phyloP scores from a whole-genome alignment of 352 stramenopile species.

The Pythium myriotylum region DNA sequence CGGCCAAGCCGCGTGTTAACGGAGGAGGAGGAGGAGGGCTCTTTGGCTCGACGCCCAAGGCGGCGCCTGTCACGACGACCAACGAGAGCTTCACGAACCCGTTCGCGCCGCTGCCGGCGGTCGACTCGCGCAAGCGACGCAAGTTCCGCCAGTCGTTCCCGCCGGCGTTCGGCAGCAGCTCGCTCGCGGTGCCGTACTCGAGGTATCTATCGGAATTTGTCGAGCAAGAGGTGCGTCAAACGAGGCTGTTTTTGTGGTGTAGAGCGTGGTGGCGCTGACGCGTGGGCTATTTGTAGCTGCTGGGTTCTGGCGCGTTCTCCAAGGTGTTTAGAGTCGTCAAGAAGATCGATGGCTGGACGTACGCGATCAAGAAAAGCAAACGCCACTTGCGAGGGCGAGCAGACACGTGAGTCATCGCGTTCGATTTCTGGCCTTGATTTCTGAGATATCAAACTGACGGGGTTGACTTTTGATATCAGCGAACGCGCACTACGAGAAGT shows the following conservation, averaged over 20 bases:
- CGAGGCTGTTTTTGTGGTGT: too few species aligned
- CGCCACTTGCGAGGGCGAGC: constrained; percentile 78
- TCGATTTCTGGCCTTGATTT: not conserved
- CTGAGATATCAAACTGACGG: not conserved
- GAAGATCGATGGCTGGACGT: constrained; percentile 86
- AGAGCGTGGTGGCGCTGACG: too few species aligned
- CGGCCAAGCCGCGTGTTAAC: constrained; percentile 10
- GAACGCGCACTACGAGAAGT: constrained; percentile 82
- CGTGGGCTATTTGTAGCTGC: constrained; percentile 35
- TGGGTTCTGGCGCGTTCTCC: constrained; percentile 86
- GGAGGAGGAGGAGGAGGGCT: not conserved
- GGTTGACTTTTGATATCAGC: constrained; percentile 28
- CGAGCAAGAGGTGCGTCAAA: constrained; percentile 58
- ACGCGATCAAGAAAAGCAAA: constrained; percentile 89
- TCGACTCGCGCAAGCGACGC: constrained; percentile 62
- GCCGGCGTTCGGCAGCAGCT: constrained; percentile 35
- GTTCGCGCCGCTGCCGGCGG: constrained; percentile 58
- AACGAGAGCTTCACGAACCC: constrained; percentile 70
- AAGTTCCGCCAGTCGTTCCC: constrained; percentile 69
- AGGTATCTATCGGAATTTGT: constrained; percentile 84
- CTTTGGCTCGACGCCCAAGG: constrained; percentile 4
- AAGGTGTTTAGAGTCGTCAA: constrained; percentile 88
- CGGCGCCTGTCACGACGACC: constrained; percentile 1
- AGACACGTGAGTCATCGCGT: constrained; percentile 64
- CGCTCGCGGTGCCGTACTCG: constrained; percentile 48